These are phyloP conservation scores for Flaveria floridana DNA, from an alignment of 140 eudicot species.

Conservation along the genomic window DNA sequence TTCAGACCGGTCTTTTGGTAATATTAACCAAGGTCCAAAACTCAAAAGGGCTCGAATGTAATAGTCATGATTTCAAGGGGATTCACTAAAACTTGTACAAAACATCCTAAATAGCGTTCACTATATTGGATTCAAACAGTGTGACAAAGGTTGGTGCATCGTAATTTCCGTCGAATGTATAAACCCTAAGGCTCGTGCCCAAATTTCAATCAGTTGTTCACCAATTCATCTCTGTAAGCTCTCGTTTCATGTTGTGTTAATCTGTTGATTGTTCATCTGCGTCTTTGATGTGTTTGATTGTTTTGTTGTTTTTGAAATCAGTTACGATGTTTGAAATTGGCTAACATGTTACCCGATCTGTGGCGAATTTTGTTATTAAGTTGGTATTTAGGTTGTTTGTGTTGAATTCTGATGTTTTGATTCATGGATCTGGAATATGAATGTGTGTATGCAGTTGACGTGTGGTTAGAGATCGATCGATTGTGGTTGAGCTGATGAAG, in stretches of 20 bases:
- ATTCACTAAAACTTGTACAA: not conserved
- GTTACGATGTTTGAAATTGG: conserved; percentile 15
- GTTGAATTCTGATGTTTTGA: not conserved
- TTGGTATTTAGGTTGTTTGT: conserved; percentile 15
- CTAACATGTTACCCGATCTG: conserved; percentile 27
- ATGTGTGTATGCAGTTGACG: conserved; percentile 7
- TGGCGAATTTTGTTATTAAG: not conserved
- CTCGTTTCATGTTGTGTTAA: not conserved
- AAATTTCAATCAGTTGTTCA: conserved; percentile 1
- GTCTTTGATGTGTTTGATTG: not conserved
- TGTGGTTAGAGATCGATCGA: conserved; percentile 16
- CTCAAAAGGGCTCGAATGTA: not conserved
- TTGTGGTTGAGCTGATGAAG: conserved; percentile 21
- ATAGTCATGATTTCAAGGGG: not conserved
- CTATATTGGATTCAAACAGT: conserved; percentile 17
- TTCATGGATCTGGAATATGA: conserved; percentile 22
- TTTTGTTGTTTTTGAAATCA: not conserved
- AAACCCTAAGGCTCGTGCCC: conserved; percentile 32
- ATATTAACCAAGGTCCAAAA: not conserved
- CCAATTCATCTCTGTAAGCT: conserved; percentile 29
- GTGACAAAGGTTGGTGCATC: not conserved
- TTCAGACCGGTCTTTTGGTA: too few relatives aligned
- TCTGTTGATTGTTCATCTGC: not conserved
- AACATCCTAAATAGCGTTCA: conserved; percentile 30
- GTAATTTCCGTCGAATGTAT: conserved; percentile 16